Base-by-base conservation (phyloP, 345 rosid genomes). In the Eucalyptus microcorys region DNA sequence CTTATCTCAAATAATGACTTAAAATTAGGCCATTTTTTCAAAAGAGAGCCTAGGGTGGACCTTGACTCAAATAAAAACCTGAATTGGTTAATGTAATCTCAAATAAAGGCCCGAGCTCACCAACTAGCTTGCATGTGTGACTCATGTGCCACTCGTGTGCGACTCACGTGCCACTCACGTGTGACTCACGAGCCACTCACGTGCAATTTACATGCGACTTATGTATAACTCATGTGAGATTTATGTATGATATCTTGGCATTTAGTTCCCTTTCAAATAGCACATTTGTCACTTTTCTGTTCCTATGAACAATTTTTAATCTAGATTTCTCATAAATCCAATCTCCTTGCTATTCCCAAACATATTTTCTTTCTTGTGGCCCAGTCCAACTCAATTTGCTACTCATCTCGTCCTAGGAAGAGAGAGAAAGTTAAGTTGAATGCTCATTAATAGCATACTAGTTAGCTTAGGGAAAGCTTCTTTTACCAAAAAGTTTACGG, bases 251-350 rank as follows among this genome's bases (percentile, higher is more conserved):
- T 76, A 95, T 95, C 93, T 95, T 95, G 32, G 97, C 95, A 90
- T 90, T 93, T 79, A 95, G 89, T 88, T 91, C 93, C 93, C 92
- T 92, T 52, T 94, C 97, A 57, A 95, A 96, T 87, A 95, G 92
- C 89, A 94, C 96, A 88, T 95, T 95, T 14, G 95, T 94, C 19
- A 96, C 96, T 85, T 95, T 94, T 26, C 92, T 95, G 85, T 95
- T 96, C 89, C 10, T 7, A 1, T 52, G 57, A 52, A 52, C 24
- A 52, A 3, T 52, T 52, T 52, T 52, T 21, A 52, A 90, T 89
- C 95, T 92, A 4, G 97, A 95, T 91, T 95, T 96, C 90, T 94
- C 96, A 10, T 95, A 96, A 55, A 55, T 91, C 93, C 50, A 95
- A 91, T 48, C 96, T 95, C 89, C 64, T 91, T 10, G 96, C 96